These are phyloP conservation scores for Botrytis tulipae DNA, from an alignment of 2,329 filamentous ascomycete species.

Conservation along the genomic window DNA sequence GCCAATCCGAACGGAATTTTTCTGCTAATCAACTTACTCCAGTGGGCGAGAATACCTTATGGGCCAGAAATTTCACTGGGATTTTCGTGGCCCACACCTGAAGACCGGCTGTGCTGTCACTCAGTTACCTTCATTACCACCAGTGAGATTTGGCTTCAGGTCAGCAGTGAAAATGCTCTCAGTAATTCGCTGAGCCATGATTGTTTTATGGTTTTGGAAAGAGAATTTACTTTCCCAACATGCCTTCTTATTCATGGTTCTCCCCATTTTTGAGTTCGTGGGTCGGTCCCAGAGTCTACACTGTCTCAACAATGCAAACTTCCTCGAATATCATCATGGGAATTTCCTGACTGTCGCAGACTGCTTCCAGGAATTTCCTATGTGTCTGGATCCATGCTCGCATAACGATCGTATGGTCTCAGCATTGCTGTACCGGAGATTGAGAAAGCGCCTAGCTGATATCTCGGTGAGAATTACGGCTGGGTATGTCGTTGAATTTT, in stretches of 20 bases:
- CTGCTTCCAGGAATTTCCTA: background rate
- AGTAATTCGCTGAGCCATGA: background rate
- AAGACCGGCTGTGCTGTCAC: background rate
- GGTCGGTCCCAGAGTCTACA: too few relatives aligned
- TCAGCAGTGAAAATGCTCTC: too few relatives aligned
- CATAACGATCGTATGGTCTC: too few relatives aligned
- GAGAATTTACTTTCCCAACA: background rate
- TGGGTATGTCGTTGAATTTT: background rate
- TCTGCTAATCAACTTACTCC: background rate
- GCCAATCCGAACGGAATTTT: background rate
- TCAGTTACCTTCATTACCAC: background rate
- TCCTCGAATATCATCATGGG: background rate
- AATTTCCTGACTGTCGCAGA: background rate
- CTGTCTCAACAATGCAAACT: too few relatives aligned
- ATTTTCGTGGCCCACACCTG: too few relatives aligned
- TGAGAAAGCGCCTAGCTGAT: background rate
- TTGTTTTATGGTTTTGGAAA: background rate
- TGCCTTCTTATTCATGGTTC: background rate
- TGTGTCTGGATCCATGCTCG: background rate
- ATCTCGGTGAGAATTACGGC: background rate
- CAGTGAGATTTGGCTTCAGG: background rate
- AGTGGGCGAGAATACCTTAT: background rate
- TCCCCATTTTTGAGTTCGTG: background rate
- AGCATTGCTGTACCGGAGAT: background rate
- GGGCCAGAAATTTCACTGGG: too few relatives aligned